Evolutionary conservation across 2,329 filamentous ascomycete genomes (phyloP).

Genomic region (Hypoxylon rubiginosum): DNA sequence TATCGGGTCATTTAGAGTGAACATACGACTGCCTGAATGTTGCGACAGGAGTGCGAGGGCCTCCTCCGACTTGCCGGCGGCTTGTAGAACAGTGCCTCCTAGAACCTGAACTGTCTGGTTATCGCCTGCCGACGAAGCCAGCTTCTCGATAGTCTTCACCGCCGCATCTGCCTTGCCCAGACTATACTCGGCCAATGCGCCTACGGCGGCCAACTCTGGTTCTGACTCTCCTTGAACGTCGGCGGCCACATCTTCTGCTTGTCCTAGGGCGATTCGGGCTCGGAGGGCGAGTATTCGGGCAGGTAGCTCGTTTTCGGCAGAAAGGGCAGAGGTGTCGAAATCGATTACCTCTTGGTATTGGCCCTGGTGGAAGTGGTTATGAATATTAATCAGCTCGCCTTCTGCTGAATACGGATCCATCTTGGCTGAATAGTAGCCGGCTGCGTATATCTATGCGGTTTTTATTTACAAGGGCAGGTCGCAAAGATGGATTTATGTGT

Average conservation of each 20-base stretch:
- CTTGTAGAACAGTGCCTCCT: slow-evolving; percentile 84
- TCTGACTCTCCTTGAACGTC: slow-evolving; percentile 74
- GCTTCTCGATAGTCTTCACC: slow-evolving; percentile 72
- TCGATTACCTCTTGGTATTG: slow-evolving; percentile 90
- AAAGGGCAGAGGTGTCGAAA: slow-evolving; percentile 85
- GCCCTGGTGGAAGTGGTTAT: slow-evolving; percentile 80
- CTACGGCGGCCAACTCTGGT: slow-evolving; percentile 82
- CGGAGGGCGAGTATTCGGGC: slow-evolving; percentile 84
- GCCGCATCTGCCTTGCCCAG: slow-evolving; percentile 74
- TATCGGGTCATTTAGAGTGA: slow-evolving; percentile 1
- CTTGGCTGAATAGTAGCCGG: slow-evolving; percentile 46
- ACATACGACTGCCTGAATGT: slow-evolving; percentile 88
- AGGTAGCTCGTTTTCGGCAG: slow-evolving; percentile 80
- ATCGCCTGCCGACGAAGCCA: slow-evolving; percentile 76
- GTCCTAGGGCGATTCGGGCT: slow-evolving; percentile 84
- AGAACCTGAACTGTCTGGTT: slow-evolving; percentile 86
- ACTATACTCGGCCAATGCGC: slow-evolving; percentile 77
- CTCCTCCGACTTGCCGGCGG: slow-evolving; percentile 84
- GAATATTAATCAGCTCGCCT: slow-evolving; percentile 79
- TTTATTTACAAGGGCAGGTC: background rate
- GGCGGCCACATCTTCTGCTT: slow-evolving; percentile 78
- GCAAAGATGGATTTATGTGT: background rate
- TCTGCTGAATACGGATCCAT: slow-evolving; percentile 81
- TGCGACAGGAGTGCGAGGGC: slow-evolving; percentile 83
- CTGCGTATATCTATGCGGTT: slow-evolving; percentile 4